Evolutionary conservation across 306 rosid species (phyloP), one percentile per base, ranked within the genome.

Genomic region (Carpinus fangiana): DNA sequence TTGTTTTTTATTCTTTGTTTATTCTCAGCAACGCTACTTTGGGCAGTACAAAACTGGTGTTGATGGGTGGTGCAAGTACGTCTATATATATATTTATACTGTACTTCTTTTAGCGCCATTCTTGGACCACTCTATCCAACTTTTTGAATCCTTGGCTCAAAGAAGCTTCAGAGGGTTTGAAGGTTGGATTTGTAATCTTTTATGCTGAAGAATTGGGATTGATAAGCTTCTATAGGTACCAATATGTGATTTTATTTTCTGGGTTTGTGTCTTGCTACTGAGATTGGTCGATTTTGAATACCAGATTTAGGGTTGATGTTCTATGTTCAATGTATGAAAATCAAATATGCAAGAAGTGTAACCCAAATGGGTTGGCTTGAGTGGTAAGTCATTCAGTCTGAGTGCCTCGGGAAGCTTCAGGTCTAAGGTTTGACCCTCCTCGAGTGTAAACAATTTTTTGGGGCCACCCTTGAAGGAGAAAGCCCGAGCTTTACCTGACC

Each of bases 1-100:
- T 55, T 55, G 81, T 76, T 57, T 41, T 67, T 68, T 70, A 50
- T 80, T 85, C 80, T 61, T 77, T 73, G 26, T 81, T 80, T 76
- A 34, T 68, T 46, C 75, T 61, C 60, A 18, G 17, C 0, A 65
- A 0, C 65, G 11, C 31, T 60, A 10, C 78, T 67, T 60, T 75
- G 74, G 31, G 17, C 57, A 54, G 14, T 82, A 43, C 82, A 59
- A 51, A 78, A n/a, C 52, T 81, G 57, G 45, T 46, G 70, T 62
- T 54, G 65, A 72, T 55, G 61, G 48, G 43, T 14, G 26, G 16
- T 61, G 52, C 34, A 34, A 36, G 34, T 48, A 41, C 45, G 18
- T 9, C 54, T 64, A 82, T 36, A 55, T 7, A 62, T 76, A 66
- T 41, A 65, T 13, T 45, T 23, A 23, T 23, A 23, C 26, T 23